Conservation (phyloP, 2,329 filamentous ascomycete genomes). For the Juglanconis oblonga region DNA sequence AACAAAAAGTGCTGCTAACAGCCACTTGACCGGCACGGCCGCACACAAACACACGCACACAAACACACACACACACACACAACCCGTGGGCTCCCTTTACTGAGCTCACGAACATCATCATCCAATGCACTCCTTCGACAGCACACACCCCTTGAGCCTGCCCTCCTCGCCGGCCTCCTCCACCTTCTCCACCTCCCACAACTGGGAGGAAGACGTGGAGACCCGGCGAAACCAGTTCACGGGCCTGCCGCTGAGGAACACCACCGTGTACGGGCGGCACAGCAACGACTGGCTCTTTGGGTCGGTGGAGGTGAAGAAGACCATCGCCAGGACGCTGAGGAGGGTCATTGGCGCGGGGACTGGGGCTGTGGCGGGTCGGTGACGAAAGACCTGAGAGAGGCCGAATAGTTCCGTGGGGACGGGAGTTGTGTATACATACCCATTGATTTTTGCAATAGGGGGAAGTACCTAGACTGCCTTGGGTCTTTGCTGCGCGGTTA, state of each 20-base stretch:
- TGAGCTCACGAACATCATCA: too few species aligned
- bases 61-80: too few species aligned
- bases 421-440: too few species aligned
- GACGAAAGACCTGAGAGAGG: neutral
- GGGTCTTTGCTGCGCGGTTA: too few species aligned
- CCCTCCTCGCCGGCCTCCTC: neutral
- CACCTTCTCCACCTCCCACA: neutral
- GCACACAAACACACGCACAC: too few species aligned
- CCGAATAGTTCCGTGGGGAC: too few species aligned
- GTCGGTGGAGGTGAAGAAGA: conserved; percentile 12
- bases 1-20: too few species aligned
- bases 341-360: conserved; percentile 2
- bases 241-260: conserved; percentile 14
- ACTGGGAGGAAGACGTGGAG: neutral
- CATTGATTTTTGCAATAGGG: neutral
- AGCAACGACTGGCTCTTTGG: conserved; percentile 18
- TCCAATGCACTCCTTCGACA: too few species aligned
- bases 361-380: neutral
- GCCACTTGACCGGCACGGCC: too few species aligned
- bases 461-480: too few species aligned
- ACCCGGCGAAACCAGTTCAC: conserved; percentile 2
- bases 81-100: too few species aligned
- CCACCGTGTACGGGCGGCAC: conserved; percentile 13
- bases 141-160: neutral
- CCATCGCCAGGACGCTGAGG: conserved; percentile 11